phyloP scores from a whole-genome alignment of 768 basidiomycete genomes.

The Boletus rex-veris region DNA sequence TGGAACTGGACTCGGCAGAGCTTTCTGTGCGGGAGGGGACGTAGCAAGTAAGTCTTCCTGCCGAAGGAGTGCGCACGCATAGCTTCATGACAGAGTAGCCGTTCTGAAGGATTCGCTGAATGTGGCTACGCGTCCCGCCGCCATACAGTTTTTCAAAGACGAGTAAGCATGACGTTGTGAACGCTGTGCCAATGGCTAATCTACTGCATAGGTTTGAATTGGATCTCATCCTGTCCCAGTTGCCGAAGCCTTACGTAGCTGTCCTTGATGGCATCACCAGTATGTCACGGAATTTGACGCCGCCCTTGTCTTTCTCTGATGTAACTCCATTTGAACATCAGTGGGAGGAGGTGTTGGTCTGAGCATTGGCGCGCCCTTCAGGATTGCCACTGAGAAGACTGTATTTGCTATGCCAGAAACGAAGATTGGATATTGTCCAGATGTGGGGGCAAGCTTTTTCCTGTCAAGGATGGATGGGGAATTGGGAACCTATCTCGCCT shows the following conservation, averaged over 20 bases:
- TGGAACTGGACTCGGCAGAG: constrained; percentile 65
- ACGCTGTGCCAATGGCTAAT: constrained; percentile 7
- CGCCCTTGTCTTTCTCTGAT: background rate
- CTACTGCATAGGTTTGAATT: constrained; percentile 62
- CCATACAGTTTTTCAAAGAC: constrained; percentile 85
- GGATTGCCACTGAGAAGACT: constrained; percentile 92
- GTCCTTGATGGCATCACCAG: constrained; percentile 91
- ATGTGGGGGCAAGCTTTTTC: constrained; percentile 91
- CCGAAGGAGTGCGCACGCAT: background rate
- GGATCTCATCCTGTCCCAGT: constrained; percentile 65
- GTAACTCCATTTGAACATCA: constrained; percentile 28
- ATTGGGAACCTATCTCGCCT: constrained; percentile 88
- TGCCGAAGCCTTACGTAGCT: constrained; percentile 86
- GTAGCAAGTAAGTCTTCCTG: constrained; percentile 64
- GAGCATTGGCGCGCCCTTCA: constrained; percentile 76
- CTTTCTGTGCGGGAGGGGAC: constrained; percentile 95
- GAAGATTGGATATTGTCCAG: constrained; percentile 85
- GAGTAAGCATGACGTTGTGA: constrained; percentile 56
- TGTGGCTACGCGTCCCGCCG: constrained; percentile 51
- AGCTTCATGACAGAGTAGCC: constrained; percentile 35
- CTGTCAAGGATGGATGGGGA: constrained; percentile 87
- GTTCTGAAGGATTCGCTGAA: constrained; percentile 52
- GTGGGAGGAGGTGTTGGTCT: constrained; percentile 98
- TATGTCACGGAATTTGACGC: constrained; percentile 38
- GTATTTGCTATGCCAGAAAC: constrained; percentile 96